Conservation (phyloP, 306 rosid genomes). For the Malus sylvestris region DNA sequence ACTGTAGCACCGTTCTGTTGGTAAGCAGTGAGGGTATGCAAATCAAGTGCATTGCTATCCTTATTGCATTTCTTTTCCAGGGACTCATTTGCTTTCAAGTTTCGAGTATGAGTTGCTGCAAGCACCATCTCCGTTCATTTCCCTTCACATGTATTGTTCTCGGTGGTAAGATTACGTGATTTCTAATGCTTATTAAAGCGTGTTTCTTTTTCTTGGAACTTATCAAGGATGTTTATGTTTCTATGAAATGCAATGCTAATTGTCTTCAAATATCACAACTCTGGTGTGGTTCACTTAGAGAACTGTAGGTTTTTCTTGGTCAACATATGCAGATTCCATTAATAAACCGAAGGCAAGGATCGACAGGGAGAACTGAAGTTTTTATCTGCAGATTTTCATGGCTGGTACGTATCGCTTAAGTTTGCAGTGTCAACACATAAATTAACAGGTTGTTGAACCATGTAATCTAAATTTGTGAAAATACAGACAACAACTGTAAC, state of each 20-base stretch:
- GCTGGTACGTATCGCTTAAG: too few species aligned
- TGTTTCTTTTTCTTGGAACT: background rate
- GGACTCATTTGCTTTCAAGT: conserved; percentile 47
- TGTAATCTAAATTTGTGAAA: too few species aligned
- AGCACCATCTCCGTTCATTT: conserved; percentile 20
- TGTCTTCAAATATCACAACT: conserved; percentile 16
- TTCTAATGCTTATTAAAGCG: too few species aligned
- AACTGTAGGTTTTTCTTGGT: too few species aligned
- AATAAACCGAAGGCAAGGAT: too few species aligned
- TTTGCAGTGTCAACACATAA: too few species aligned
- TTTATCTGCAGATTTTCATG: too few species aligned
- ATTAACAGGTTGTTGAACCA: too few species aligned
- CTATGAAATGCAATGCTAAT: conserved; percentile 10
- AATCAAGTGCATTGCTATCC: conserved; percentile 59
- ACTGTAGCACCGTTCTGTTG: conserved; percentile 34
- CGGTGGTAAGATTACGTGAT: conserved; percentile 45
- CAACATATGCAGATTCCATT: too few species aligned
- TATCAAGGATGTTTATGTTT: background rate
- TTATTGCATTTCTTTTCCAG: conserved; percentile 56
- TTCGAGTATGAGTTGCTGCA: too few species aligned
- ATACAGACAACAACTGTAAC: too few species aligned
- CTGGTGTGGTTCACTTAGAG: conserved; percentile 17
- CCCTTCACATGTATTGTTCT: conserved; percentile 64
- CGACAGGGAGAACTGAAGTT: too few species aligned
- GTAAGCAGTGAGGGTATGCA: conserved; percentile 66